Base-by-base conservation (phyloP, 1,284 basidiomycete genomes). In the Hemileia vastatrix region DNA sequence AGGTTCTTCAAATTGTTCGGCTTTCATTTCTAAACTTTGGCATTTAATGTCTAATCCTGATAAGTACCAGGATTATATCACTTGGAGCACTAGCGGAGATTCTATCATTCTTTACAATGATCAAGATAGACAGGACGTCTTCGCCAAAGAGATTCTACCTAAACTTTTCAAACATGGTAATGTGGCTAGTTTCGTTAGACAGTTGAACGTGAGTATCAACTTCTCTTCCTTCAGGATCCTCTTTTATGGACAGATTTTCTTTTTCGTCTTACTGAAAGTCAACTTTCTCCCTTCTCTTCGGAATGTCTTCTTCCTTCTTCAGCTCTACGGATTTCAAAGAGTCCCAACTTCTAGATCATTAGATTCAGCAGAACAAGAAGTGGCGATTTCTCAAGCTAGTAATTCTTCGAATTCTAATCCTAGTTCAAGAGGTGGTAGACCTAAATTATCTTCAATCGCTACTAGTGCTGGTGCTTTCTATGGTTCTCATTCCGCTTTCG, bases 101-200 rank as follows among this genome's bases (percentile, higher is more conserved):
- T 69, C 72, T 31, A 71, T 75, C 66, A 73, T 75, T n/a, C 66
- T 74, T 13, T 71, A 65, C 18, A 71, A 65, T 65, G 73, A 74
- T 47, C 68, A 71, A 3, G 71, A 73, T 5, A 57, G 73, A 6
- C 67, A 71, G 45, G 70, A 70, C 61, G 73, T 71, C n/a, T 91
- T 98, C 73, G 88, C 89, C 2, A 85, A 86, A 53, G 88, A 96
- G 76, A 83, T 95, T 24, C 82, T 96, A 4, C 89, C 89, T 2
- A 82, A 85, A 52, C 95, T 88, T 86, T 96, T 96, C 83, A 96
- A 96, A 76, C 93, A 96, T 78, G 84, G 86, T n/a, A 94, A 92
- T 77, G 95, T 95, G 75, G 85, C 84, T 51, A 90, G 87, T 48
- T 96, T 96, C 74, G 93, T 95, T 43, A 83, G 93, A 43, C 92